Conservation (phyloP, 129 eudicot genomes). For the Tagetes patula region DNA sequence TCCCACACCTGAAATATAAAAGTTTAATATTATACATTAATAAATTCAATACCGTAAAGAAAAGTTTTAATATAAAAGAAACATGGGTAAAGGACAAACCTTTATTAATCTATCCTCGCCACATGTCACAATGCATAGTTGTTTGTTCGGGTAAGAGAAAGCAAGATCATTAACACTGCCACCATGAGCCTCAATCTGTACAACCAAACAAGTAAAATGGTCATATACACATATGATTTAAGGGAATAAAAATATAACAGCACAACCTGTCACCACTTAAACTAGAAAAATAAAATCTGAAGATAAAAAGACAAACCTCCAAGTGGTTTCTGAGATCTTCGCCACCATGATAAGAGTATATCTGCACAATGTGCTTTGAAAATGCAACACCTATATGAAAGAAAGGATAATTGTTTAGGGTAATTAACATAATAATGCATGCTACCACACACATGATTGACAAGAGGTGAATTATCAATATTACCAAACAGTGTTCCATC, state of each 20-base stretch:
- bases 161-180: slow-evolving; percentile 95
- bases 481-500: slow-evolving; percentile 79
- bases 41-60: not conserved
- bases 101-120: slow-evolving; percentile 89
- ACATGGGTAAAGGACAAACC: slow-evolving; percentile 37
- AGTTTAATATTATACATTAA: slow-evolving; percentile 8
- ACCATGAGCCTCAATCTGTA: slow-evolving; percentile 93
- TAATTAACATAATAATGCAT: not conserved
- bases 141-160: slow-evolving; percentile 79
- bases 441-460: not conserved
- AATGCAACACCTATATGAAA: slow-evolving; percentile 69
- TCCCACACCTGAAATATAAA: slow-evolving; percentile 69
- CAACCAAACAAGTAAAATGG: not conserved
- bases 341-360: slow-evolving; percentile 64
- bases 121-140: slow-evolving; percentile 77
- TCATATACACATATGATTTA: not conserved
- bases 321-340: slow-evolving; percentile 71
- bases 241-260: slow-evolving; percentile 3
- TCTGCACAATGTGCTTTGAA: slow-evolving; percentile 81
- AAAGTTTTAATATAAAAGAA: not conserved
- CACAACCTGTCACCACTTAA: slow-evolving; percentile 17
- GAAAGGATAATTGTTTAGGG: not conserved
- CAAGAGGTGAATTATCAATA: not conserved
- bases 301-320: slow-evolving; percentile 51
- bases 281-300: not conserved